A percentile compares a stretch with the other conserved stretches of the same genome.
Conservation (phyloP, 2,329 filamentous ascomycete species). For the Colletotrichum cereale region DNA sequence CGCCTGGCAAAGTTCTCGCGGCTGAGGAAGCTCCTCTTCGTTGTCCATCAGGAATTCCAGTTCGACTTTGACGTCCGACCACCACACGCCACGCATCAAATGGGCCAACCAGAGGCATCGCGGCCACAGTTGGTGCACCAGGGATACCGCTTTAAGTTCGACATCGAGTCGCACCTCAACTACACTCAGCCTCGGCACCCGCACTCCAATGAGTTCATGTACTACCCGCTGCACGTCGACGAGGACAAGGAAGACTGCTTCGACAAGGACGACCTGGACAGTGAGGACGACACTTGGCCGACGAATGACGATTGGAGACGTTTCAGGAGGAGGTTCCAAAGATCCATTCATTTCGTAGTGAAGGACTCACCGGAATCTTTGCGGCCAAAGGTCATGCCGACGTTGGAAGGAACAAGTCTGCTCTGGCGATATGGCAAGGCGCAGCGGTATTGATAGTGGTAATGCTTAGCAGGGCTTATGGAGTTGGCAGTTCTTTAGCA, state of each 20-base stretch:
- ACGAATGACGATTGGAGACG: slow-evolving; percentile 56
- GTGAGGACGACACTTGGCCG: slow-evolving; percentile 52
- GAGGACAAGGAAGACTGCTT: slow-evolving; percentile 47
- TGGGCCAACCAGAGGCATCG: slow-evolving; percentile 40
- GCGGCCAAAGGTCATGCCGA: slow-evolving; percentile 29
- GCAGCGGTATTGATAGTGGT: slow-evolving; percentile 14
- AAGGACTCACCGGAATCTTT: slow-evolving; percentile 44
- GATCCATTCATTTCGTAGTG: slow-evolving; percentile 50
- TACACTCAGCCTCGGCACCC: slow-evolving; percentile 56
- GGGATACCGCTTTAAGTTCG: slow-evolving; percentile 61
- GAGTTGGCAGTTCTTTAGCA: background rate
- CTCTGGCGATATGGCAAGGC: slow-evolving; percentile 42
- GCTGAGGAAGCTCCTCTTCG: slow-evolving; percentile 57
- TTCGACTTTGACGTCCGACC: slow-evolving; percentile 56
- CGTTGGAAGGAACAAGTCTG: slow-evolving; percentile 40
- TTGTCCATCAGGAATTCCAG: slow-evolving; percentile 62
- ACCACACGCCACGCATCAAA: slow-evolving; percentile 40
- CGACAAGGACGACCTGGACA: slow-evolving; percentile 40
- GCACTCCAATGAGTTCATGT: slow-evolving; percentile 55
- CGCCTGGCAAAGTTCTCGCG: slow-evolving; percentile 55
- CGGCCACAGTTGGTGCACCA: slow-evolving; percentile 58
- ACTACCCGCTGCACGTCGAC: slow-evolving; percentile 51
- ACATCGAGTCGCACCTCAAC: slow-evolving; percentile 61
- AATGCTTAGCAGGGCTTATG: background rate
- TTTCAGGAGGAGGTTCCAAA: slow-evolving; percentile 51